A percentile compares a stretch with the other conserved stretches of the same genome.
Evolutionary conservation across 768 basidiomycete species (phyloP).

Genomic region (Kwoniella europaea): DNA sequence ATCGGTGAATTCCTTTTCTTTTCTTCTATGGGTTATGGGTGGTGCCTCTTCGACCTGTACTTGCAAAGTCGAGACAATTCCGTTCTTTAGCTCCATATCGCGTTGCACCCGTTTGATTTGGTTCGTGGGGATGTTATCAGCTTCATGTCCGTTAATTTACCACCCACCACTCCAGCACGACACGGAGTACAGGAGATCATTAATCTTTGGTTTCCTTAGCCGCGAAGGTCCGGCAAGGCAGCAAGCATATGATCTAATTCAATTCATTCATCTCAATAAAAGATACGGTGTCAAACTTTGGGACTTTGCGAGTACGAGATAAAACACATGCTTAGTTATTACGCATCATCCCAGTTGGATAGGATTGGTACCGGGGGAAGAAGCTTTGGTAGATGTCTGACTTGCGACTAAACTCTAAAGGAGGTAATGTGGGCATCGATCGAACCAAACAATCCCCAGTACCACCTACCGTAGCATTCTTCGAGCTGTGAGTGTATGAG

Average conservation of each 20-base stretch:
- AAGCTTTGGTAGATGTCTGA: neutral
- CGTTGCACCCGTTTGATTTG: neutral
- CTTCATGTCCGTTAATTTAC: neutral
- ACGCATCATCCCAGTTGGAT: neutral
- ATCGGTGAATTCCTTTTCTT: neutral
- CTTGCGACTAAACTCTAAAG: neutral
- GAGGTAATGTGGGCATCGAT: constrained; percentile 1
- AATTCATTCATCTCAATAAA: neutral
- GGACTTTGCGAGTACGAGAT: neutral
- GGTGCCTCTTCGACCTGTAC: neutral
- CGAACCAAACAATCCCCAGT: neutral
- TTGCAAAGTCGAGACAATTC: neutral
- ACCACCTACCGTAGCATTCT: neutral
- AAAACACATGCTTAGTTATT: constrained; percentile 8
- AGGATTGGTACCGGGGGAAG: neutral
- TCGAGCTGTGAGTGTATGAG: too few species aligned
- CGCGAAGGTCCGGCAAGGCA: too few species aligned
- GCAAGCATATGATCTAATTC: too few species aligned
- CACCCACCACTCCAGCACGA: too few species aligned
- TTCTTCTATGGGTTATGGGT: neutral
- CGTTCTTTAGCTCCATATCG: neutral
- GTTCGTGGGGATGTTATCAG: neutral
- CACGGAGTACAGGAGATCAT: too few species aligned
- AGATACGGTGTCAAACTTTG: neutral
- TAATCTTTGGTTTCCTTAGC: too few species aligned